Evolutionary conservation across 2,329 filamentous ascomycete species (phyloP), one percentile per base, ranked within the genome.

Genomic region (Talaromyces sp.): DNA sequence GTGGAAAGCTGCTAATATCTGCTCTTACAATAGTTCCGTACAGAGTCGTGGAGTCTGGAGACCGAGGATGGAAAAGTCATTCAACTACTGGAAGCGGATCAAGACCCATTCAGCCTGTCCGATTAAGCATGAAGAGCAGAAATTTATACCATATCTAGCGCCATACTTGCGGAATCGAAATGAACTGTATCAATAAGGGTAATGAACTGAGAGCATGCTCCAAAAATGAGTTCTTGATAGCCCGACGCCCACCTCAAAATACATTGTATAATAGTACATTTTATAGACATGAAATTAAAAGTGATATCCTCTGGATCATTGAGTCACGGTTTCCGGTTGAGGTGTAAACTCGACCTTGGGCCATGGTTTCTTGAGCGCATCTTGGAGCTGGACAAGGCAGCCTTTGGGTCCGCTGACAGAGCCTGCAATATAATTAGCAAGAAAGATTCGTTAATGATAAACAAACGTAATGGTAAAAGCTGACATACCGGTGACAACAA

Each of bases 401-500:
- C 92, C 91, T 81, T 96, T 96, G 66, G 94, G 94, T 0, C 95
- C 95, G 38, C 91, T 91, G 49, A 99, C 89, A 69, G 88, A 86
- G 34, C 86, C 86, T 88, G 68, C 25, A 70, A 43, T 43, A 31
- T 5, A 19, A 11, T 38, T 29, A 65, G 56, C 4, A 45, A 53
- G 7, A 10, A 25, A 11, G 17, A 31, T 40, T 36, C 19, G 27
- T 19, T 7, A 27, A 22, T n/a, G 7, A 3, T 53, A 31, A 5
- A 19, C 7, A 31, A 5, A 19, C 7, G n/a, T 53, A 29, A 4
- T 19, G 22, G 15, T 54, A 19, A 56, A 40, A 38, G n/a, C 2
- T 17, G 40, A 38, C 73, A 59, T 81, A 85, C 94, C 95, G 79
- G 91, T 92, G 69, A 99, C 89, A 62, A 97, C 87, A 66, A 99